A percentile compares a stretch with the other conserved stretches of the same genome.
These are phyloP conservation scores for Phytopythium sindhum DNA, from an alignment of 352 stramenopile genomes.

Conservation along the genomic window DNA sequence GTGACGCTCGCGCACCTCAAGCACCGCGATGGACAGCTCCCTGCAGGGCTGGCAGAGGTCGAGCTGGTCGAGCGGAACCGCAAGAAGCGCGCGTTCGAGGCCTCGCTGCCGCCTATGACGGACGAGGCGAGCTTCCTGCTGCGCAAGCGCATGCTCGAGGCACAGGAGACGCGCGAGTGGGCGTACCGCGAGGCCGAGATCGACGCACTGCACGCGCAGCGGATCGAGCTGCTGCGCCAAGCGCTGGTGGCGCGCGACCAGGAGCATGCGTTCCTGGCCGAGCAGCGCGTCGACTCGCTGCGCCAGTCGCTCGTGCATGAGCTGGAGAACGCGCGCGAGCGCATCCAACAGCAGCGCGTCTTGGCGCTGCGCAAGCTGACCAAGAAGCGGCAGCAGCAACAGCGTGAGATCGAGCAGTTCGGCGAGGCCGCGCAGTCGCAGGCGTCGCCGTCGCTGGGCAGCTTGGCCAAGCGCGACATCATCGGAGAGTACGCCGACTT, in stretches of 20 bases:
- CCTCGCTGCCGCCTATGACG: constrained; percentile 90
- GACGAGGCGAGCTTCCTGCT: constrained; percentile 91
- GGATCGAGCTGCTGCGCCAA: constrained; percentile 72
- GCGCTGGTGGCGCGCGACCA: constrained; percentile 87
- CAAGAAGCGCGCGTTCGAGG: constrained; percentile 83
- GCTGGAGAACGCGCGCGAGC: constrained; percentile 71
- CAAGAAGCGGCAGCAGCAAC: constrained; percentile 70
- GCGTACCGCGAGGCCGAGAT: constrained; percentile 88
- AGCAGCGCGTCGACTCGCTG: constrained; percentile 88
- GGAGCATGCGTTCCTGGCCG: constrained; percentile 88
- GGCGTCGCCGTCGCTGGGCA: constrained; percentile 28
- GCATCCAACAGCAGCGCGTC: constrained; percentile 86
- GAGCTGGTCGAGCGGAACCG: constrained; percentile 90
- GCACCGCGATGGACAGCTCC: constrained; percentile 64
- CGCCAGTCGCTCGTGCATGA: constrained; percentile 73
- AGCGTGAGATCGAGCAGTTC: constrained; percentile 15
- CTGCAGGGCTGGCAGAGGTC: constrained; percentile 80
- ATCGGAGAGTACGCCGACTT: constrained; percentile 88
- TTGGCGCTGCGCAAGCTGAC: constrained; percentile 89
- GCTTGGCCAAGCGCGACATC: constrained; percentile 69
- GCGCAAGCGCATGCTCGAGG: constrained; percentile 91
- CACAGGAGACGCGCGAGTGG: constrained; percentile 90
- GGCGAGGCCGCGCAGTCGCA: constrained; percentile 8
- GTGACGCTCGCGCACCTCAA: constrained; percentile 72
- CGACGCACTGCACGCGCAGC: constrained; percentile 76